Percentiles rank a stretch among this genome's conserved stretches.
Evolutionary conservation across 2,329 filamentous ascomycete species (phyloP).

Genomic region (Paracamarosporium sp.): DNA sequence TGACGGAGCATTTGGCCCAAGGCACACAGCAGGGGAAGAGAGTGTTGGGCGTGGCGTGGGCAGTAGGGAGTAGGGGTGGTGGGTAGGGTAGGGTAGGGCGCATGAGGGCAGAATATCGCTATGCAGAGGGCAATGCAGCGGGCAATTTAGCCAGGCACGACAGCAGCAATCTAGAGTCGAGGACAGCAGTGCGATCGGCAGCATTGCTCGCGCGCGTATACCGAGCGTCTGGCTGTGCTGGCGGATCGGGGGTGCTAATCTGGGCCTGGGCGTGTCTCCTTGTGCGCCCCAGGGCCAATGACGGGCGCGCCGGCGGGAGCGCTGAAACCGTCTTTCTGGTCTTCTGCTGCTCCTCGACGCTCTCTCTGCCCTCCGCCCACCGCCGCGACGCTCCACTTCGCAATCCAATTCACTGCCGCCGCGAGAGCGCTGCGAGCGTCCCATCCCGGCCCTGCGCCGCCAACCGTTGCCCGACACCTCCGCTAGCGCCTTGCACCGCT

Average conservation of each 20-base stretch:
- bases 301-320: background rate
- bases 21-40: too few relatives aligned
- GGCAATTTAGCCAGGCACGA: conserved; percentile 5
- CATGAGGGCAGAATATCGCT: too few relatives aligned
- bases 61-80: background rate
- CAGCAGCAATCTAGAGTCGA: too few relatives aligned
- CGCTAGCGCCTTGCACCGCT: background rate
- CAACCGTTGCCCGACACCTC: background rate
- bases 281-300: background rate
- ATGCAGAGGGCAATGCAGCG: background rate
- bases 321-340: too few relatives aligned
- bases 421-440: background rate
- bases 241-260: conserved; percentile 26
- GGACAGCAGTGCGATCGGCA: background rate
- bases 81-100: background rate
- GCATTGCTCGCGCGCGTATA: background rate
- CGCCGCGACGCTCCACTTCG: background rate
- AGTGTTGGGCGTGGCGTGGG: too few relatives aligned
- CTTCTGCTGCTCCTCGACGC: too few relatives aligned
- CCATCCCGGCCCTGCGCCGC: conserved; percentile 1
- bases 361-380: too few relatives aligned
- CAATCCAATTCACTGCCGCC: background rate
- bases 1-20: too few relatives aligned
- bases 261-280: conserved; percentile 14
- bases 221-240: conserved; percentile 14